Percentiles rank a stretch among this genome's conserved stretches.
These are phyloP conservation scores for Neopestalotiopsis sp. DNA, from an alignment of 2,329 filamentous ascomycete genomes.

Conservation along the genomic window DNA sequence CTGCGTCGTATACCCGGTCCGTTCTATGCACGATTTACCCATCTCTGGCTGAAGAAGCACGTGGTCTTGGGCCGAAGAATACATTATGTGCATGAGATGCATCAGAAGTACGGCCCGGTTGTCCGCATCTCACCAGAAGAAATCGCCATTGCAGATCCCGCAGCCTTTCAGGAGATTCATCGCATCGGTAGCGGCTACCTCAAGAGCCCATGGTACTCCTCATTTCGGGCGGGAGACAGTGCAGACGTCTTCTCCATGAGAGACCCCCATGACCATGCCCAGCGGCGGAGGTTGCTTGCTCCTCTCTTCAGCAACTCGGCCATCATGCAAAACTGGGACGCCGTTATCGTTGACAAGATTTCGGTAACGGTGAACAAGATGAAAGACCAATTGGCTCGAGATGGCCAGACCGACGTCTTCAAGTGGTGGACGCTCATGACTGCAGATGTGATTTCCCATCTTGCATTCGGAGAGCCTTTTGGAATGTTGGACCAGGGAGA, in stretches of 20 bases:
- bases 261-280: constrained; percentile 42
- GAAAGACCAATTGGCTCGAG: constrained; percentile 41
- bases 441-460: constrained; percentile 57
- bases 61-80: not conserved
- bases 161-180: constrained; percentile 28
- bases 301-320: not conserved
- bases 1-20: constrained; percentile 1
- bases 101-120: constrained; percentile 26
- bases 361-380: constrained; percentile 37
- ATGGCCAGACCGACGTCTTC: constrained; percentile 48
- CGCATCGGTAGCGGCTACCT: constrained; percentile 29
- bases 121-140: constrained; percentile 32
- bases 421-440: constrained; percentile 61
- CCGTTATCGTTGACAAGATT: constrained; percentile 25
- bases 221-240: constrained; percentile 17
- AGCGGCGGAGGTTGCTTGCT: constrained; percentile 45
- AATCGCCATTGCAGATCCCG: constrained; percentile 29
- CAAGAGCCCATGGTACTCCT: constrained; percentile 23
- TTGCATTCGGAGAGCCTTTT: constrained; percentile 61
- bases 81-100: not conserved
- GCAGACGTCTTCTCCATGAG: constrained; percentile 40
- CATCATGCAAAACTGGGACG: constrained; percentile 3
- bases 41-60: not conserved
- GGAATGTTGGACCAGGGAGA: constrained; percentile 51
- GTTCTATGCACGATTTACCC: constrained; percentile 2